Base-by-base conservation (phyloP, 2,329 filamentous ascomycete species). In the Aspergillus sclerotialis region DNA sequence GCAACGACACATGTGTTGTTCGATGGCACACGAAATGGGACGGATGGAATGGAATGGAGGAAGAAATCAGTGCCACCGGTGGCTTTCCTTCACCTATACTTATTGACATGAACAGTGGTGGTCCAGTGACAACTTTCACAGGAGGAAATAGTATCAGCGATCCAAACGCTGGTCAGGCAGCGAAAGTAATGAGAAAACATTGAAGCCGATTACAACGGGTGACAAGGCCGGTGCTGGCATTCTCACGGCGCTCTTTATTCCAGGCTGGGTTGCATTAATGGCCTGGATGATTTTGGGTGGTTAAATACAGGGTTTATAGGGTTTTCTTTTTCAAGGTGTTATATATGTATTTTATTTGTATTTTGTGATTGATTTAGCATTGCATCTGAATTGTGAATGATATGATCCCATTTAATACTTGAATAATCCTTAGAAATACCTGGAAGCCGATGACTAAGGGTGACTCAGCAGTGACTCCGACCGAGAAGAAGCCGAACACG, bases 61-160 rank as follows among this genome's bases (percentile, higher is more conserved):
- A 82, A 55, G 77, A 84, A 66, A 82, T 85, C 72, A 79, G 74
- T 46, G 79, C 77, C 0, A 64, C 84, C 16, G 71, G 75, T 16
- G 72, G 80, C 9, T 63, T 85, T 44, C 76, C 77, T 56, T 78
- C 78, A 37, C 74, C 71, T 28, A 63, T 83, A 8, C 59, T 77
- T 26, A 55, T 64, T 27, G 53, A 57, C n/a, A 60, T 58, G 1
- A 72, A 76, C 0, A 63, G 72, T 10, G 79, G 76, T 0, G 64
- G 65, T 0, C 55, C 56, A 1, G 45, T 58, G 13, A 60, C 53
- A 0, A 42, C 48, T 7, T 52, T 62, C 3, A 73, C 69, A 1
- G 80, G 80, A 21, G 81, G 80, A 33, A 82, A 55, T 5, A 67
- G 64, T 30, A 47, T 45, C 10, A 59, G 62, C 24, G 39, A 67